phyloP scores from a whole-genome alignment of 768 basidiomycete species.

The Tulasnella sp. region DNA sequence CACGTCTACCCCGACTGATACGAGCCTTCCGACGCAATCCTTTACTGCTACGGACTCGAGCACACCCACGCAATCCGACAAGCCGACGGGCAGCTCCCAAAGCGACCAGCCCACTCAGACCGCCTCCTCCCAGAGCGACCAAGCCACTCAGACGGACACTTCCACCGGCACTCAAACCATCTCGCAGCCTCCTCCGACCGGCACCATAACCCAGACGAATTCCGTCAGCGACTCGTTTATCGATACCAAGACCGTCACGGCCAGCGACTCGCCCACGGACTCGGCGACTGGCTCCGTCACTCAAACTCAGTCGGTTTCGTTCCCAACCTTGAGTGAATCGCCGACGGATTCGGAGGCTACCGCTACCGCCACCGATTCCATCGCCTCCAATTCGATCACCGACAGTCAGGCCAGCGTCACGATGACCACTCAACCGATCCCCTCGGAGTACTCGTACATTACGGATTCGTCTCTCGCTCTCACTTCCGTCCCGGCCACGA shows the following conservation, averaged over 20 bases:
- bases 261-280: not conserved
- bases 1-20: not conserved
- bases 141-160: not conserved
- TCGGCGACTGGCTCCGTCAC: not conserved
- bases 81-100: not conserved
- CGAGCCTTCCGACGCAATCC: not conserved
- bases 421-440: conserved; percentile 29
- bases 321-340: not conserved
- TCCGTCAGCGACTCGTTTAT: not conserved
- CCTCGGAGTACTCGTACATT: conserved; percentile 58
- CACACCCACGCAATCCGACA: not conserved
- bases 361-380: not conserved
- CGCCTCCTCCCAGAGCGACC: not conserved
- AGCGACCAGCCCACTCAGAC: not conserved
- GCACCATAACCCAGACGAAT: not conserved
- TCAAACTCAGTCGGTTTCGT: not conserved
- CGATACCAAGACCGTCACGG: not conserved
- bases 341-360: not conserved
- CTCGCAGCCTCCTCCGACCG: not conserved
- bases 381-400: not conserved
- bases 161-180: not conserved
- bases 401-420: not conserved
- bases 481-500: not conserved
- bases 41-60: not conserved
- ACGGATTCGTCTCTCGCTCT: conserved; percentile 13